These are phyloP conservation scores for Mycena metata DNA, from an alignment of 768 basidiomycete genomes.

Conservation along the genomic window DNA sequence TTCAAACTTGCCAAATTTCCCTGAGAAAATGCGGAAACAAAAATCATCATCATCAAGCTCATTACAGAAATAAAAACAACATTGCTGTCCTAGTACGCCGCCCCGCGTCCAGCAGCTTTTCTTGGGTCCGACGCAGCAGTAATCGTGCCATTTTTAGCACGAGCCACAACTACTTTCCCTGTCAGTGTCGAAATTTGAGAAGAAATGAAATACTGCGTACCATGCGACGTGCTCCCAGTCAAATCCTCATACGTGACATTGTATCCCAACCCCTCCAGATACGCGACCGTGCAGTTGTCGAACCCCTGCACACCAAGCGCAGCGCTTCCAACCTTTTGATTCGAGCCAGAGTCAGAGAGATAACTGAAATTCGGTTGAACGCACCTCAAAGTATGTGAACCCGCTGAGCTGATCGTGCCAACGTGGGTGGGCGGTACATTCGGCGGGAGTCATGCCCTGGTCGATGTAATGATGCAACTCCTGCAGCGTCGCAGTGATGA, in stretches of 20 bases:
- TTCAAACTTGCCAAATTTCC: no score
- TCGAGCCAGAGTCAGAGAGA: no score
- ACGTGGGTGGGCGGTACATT: constrained; percentile 35
- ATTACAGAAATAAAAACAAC: no score
- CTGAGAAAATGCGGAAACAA: no score
- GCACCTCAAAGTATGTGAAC: constrained; percentile 41
- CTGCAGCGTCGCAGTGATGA: constrained; percentile 55
- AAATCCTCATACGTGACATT: constrained; percentile 30
- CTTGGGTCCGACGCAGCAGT: constrained; percentile 32
- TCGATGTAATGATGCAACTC: constrained; percentile 52
- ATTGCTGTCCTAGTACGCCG: constrained; percentile 3
- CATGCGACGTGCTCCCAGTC: constrained; percentile 32
- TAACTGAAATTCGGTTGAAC: not conserved
- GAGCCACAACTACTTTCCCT: constrained; percentile 23
- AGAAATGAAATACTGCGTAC: constrained; percentile 16
- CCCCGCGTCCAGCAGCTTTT: constrained; percentile 24
- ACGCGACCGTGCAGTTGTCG: constrained; percentile 36
- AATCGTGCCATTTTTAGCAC: constrained; percentile 29
- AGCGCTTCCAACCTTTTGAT: not conserved
- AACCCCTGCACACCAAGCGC: constrained; percentile 35
- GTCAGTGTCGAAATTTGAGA: not conserved
- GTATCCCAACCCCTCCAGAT: constrained; percentile 35
- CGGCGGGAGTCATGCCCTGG: constrained; percentile 43
- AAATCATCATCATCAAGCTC: no score
- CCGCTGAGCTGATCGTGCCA: constrained; percentile 47